A percentile compares a stretch with the other conserved stretches of the same genome.
Evolutionary conservation across 495 filamentous ascomycete species (phyloP).

Genomic region (Aspergillus cristatus): DNA sequence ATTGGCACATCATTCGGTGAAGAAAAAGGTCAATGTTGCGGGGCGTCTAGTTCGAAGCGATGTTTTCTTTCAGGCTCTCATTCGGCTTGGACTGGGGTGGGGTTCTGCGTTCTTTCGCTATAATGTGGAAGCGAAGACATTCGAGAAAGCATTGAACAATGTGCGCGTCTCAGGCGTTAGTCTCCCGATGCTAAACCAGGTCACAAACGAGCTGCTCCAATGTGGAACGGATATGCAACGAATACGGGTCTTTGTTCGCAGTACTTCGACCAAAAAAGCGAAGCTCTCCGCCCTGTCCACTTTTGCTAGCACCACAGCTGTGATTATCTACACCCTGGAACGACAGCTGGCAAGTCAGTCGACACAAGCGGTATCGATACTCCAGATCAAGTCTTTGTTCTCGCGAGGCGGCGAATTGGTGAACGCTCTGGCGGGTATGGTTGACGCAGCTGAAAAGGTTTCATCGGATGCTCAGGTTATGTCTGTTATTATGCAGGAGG

Average conservation of each 20-base stretch:
- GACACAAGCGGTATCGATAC: constrained; percentile 21
- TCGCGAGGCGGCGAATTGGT: constrained; percentile 54
- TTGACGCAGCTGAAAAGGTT: constrained; percentile 41
- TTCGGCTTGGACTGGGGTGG: constrained; percentile 69
- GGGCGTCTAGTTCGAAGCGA: constrained; percentile 25
- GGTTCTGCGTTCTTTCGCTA: constrained; percentile 72
- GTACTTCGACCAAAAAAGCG: constrained; percentile 15
- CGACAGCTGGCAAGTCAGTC: constrained; percentile 21
- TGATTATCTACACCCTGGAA: constrained; percentile 32
- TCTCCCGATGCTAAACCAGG: constrained; percentile 39
- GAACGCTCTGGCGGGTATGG: constrained; percentile 49
- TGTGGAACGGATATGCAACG: constrained; percentile 59
- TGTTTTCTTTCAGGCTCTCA: constrained; percentile 51
- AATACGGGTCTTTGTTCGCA: constrained; percentile 49
- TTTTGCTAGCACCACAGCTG: constrained; percentile 24
- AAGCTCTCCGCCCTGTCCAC: constrained; percentile 27
- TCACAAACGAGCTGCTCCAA: constrained; percentile 52
- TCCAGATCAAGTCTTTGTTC: constrained; percentile 65
- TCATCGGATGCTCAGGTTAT: constrained; percentile 60
- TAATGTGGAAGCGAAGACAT: constrained; percentile 45
- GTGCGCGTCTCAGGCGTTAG: constrained; percentile 65
- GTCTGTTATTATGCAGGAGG: constrained; percentile 54
- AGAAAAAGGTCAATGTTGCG: constrained; percentile 3
- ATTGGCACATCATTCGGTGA: constrained; percentile 25
- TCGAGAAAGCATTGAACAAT: constrained; percentile 44